Percentiles rank a stretch among this genome's conserved stretches.
These are phyloP conservation scores for Fulvia fulva DNA, from an alignment of 2,329 filamentous ascomycete genomes.

Conservation along the genomic window DNA sequence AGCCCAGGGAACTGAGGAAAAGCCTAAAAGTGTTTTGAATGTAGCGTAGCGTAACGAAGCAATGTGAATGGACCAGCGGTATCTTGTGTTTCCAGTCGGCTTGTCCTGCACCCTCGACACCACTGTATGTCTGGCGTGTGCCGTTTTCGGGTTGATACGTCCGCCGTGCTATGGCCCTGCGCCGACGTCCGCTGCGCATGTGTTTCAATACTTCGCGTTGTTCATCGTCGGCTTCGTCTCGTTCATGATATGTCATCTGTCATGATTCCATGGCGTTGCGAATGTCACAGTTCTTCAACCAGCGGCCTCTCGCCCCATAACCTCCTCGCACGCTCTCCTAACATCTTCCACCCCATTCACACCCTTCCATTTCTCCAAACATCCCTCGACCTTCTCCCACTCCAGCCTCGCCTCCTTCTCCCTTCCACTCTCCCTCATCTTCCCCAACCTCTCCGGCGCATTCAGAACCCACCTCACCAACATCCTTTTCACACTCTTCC, in stretches of 20 bases:
- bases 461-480: conserved; percentile 61
- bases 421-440: conserved; percentile 57
- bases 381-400: conserved; percentile 40
- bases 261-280: neutral
- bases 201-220: too few species aligned
- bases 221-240: too few species aligned
- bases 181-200: too few species aligned
- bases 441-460: conserved; percentile 56
- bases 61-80: too few species aligned
- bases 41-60: too few species aligned
- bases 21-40: too few species aligned
- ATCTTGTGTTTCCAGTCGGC: too few species aligned
- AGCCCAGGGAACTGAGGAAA: too few species aligned
- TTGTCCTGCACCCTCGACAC: too few species aligned
- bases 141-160: too few species aligned
- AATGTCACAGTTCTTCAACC: conserved; percentile 3
- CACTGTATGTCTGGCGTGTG: too few species aligned
- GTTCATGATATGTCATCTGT: neutral
- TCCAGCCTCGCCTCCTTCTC: conserved; percentile 56
- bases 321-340: conserved; percentile 35
- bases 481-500: conserved; percentile 42
- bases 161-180: too few species aligned
- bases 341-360: conserved; percentile 43
- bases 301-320: conserved; percentile 5
- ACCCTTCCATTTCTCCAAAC: conserved; percentile 44